Evolutionary conservation across 345 rosid species (phyloP).

Genomic region (Clausena lansium): DNA sequence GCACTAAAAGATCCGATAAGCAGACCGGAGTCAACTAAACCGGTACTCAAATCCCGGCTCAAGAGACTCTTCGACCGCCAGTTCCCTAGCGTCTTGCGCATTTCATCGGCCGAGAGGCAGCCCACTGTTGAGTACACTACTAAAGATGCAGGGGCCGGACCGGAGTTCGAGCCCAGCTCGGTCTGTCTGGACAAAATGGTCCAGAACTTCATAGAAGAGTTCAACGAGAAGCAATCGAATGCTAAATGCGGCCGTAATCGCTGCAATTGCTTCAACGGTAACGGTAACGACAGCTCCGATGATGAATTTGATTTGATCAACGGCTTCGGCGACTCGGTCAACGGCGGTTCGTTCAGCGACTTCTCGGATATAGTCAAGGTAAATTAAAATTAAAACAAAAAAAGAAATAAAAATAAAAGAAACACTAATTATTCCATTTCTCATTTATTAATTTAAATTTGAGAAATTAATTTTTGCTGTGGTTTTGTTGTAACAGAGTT

Average conservation of each 20-base stretch:
- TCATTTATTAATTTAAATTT: neutral
- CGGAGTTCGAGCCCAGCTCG: conserved; percentile 92
- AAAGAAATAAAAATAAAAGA: neutral
- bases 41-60: conserved; percentile 63
- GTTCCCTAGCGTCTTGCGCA: conserved; percentile 51
- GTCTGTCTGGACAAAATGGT: conserved; percentile 88
- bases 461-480: neutral
- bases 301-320: conserved; percentile 71
- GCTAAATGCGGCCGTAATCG: conserved; percentile 76
- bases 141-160: conserved; percentile 30
- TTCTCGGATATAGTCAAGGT: conserved; percentile 76
- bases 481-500: conserved; percentile 43
- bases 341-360: conserved; percentile 46
- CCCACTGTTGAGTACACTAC: conserved; percentile 33
- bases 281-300: conserved; percentile 71
- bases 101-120: conserved; percentile 46
- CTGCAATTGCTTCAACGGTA: conserved; percentile 93
- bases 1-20: conserved; percentile 23
- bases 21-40: conserved; percentile 50
- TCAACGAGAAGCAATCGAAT: conserved; percentile 63
- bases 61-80: conserved; percentile 69
- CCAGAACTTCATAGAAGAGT: conserved; percentile 81
- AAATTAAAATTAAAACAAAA: neutral
- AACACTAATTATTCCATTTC: neutral
- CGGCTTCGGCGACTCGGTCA: conserved; percentile 39